These are phyloP conservation scores for Fomitopsis serialis DNA, from an alignment of 768 basidiomycete genomes.

Conservation along the genomic window DNA sequence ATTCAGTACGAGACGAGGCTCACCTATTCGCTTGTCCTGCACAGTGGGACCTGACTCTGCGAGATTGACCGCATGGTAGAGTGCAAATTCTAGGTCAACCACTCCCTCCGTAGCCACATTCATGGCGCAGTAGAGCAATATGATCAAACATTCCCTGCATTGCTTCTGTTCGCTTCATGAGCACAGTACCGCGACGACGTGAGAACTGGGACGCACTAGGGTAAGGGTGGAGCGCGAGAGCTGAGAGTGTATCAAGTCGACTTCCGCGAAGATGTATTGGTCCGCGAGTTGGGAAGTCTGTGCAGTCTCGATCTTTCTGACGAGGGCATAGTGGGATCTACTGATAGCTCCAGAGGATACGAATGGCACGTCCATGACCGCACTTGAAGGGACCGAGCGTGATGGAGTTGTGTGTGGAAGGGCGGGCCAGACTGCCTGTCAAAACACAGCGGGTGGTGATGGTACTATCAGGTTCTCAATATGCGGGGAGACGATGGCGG, in stretches of 20 bases:
- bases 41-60: slow-evolving; percentile 62
- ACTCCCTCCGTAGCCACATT: slow-evolving; percentile 37
- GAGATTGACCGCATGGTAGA: slow-evolving; percentile 71
- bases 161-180: slow-evolving; percentile 49
- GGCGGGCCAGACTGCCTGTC: no score
- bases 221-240: slow-evolving; percentile 46
- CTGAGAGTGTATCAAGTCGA: slow-evolving; percentile 48
- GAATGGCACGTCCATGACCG: slow-evolving; percentile 71
- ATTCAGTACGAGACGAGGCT: slow-evolving; percentile 9
- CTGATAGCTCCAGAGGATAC: slow-evolving; percentile 73
- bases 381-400: no score
- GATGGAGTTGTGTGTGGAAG: no score
- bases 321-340: slow-evolving; percentile 70
- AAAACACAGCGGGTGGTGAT: no score
- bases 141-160: slow-evolving; percentile 60
- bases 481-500: no score
- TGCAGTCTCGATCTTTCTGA: slow-evolving; percentile 66
- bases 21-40: slow-evolving; percentile 66
- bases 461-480: no score
- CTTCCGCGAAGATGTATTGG: slow-evolving; percentile 52
- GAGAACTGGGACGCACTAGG: slow-evolving; percentile 39
- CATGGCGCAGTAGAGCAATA: slow-evolving; percentile 67
- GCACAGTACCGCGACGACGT: not conserved
- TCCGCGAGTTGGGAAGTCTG: slow-evolving; percentile 53
- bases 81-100: slow-evolving; percentile 61